Conservation (phyloP, 306 rosid species). For the Lagenaria siceraria region DNA sequence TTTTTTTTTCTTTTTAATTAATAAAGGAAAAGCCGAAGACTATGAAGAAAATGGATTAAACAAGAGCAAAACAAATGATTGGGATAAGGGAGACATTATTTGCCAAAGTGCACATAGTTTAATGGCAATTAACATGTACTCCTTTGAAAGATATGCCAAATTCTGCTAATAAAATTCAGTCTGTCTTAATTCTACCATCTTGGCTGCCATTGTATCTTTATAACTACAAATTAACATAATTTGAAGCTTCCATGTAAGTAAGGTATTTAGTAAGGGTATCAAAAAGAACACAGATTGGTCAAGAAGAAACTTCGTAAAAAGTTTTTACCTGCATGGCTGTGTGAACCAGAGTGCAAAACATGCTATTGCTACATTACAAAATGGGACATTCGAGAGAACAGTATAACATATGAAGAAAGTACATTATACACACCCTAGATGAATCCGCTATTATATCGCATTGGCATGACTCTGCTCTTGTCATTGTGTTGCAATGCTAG, state of each 20-base stretch:
- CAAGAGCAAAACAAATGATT: no score
- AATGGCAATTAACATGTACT: not conserved
- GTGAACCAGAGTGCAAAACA: not conserved
- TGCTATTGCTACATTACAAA: not conserved
- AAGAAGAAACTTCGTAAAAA: not conserved
- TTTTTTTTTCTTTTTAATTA: no score
- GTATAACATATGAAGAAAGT: not conserved
- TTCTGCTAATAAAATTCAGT: not conserved
- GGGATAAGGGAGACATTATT: no score
- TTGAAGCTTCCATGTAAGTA: not conserved
- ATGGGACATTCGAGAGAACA: not conserved
- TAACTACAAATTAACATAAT: not conserved
- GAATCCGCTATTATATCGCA: not conserved
- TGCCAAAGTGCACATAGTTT: not conserved
- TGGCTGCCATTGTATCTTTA: not conserved
- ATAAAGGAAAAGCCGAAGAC: no score
- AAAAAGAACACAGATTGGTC: not conserved
- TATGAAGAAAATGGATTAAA: no score
- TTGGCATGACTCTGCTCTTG: not conserved
- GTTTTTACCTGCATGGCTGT: not conserved
- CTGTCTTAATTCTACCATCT: not conserved
- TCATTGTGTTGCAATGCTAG: not conserved
- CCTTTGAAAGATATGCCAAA: not conserved
- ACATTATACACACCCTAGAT: conserved; percentile 1
- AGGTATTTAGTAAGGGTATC: not conserved